A percentile compares a stretch with the other conserved stretches of the same genome.
Evolutionary conservation across 2,329 filamentous ascomycete species (phyloP).

Genomic region (Aspergillus cejpii): DNA sequence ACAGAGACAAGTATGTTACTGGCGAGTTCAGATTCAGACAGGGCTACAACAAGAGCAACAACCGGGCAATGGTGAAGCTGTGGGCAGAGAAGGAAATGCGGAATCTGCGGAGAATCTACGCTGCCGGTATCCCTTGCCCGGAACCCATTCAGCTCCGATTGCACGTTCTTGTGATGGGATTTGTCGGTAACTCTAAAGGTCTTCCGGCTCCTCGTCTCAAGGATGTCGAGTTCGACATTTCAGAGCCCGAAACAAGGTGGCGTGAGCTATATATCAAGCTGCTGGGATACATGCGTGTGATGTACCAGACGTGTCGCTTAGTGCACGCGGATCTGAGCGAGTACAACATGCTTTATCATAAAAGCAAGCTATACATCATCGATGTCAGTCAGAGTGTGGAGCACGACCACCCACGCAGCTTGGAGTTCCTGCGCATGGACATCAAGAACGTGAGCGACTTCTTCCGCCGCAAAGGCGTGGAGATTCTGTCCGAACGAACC

Average conservation of each 20-base stretch:
- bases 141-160: constrained; percentile 82
- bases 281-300: constrained; percentile 77
- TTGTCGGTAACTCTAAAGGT: constrained; percentile 80
- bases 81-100: constrained; percentile 99
- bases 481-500: constrained; percentile 69
- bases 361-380: constrained; percentile 79
- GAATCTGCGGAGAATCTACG: constrained; percentile 77
- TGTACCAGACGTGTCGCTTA: constrained; percentile 86
- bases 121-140: constrained; percentile 80
- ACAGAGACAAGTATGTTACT: constrained; percentile 89
- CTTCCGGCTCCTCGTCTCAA: constrained; percentile 82
- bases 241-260: constrained; percentile 68
- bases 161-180: constrained; percentile 94
- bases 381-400: constrained; percentile 97
- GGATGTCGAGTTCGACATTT: constrained; percentile 67
- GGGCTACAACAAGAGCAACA: constrained; percentile 90
- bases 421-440: constrained; percentile 95
- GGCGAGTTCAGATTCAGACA: constrained; percentile 88
- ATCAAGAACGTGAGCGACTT: constrained; percentile 96
- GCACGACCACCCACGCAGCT: constrained; percentile 84
- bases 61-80: constrained; percentile 92
- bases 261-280: constrained; percentile 72
- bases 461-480: constrained; percentile 78
- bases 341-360: constrained; percentile 93
- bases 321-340: constrained; percentile 96